phyloP scores from a whole-genome alignment of 1,284 basidiomycete species.

The Psilocybe mexicana region DNA sequence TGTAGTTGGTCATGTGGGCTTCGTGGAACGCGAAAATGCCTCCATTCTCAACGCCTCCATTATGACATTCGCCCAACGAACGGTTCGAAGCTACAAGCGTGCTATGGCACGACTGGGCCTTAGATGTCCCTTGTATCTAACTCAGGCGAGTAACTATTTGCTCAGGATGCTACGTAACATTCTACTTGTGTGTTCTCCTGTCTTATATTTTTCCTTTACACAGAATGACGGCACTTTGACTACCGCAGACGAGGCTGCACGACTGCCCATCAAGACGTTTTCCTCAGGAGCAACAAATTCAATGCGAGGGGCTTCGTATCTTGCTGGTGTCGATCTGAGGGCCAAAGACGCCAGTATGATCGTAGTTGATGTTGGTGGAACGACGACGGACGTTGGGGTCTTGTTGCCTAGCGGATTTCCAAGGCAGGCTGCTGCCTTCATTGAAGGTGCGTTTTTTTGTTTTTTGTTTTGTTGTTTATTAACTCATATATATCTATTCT shows the following conservation, averaged over 20 bases:
- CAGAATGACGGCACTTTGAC: conserved; percentile 58
- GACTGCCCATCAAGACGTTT: conserved; percentile 57
- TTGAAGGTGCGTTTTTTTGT: conserved; percentile 30
- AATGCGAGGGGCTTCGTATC: conserved; percentile 59
- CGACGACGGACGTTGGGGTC: conserved; percentile 55
- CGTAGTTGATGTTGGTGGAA: conserved; percentile 47
- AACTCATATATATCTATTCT: neutral
- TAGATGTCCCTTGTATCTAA: conserved; percentile 55
- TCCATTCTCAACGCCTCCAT: conserved; percentile 60
- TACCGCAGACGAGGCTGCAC: conserved; percentile 45
- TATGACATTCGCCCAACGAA: conserved; percentile 48
- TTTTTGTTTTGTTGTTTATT: neutral
- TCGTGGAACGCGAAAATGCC: conserved; percentile 60
- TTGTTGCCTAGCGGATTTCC: conserved; percentile 53
- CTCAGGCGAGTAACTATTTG: conserved; percentile 23
- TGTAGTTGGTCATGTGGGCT: conserved; percentile 48
- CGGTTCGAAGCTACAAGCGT: conserved; percentile 48
- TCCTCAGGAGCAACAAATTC: conserved; percentile 61
- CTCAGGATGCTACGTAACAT: too few species aligned
- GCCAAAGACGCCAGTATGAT: conserved; percentile 34
- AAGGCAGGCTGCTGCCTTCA: conserved; percentile 50
- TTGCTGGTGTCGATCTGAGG: conserved; percentile 42
- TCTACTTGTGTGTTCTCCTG: neutral
- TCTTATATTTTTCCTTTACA: neutral
- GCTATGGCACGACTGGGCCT: conserved; percentile 48